phyloP scores from a whole-genome alignment of 116 monocot species.

The Thalassia testudinum region DNA sequence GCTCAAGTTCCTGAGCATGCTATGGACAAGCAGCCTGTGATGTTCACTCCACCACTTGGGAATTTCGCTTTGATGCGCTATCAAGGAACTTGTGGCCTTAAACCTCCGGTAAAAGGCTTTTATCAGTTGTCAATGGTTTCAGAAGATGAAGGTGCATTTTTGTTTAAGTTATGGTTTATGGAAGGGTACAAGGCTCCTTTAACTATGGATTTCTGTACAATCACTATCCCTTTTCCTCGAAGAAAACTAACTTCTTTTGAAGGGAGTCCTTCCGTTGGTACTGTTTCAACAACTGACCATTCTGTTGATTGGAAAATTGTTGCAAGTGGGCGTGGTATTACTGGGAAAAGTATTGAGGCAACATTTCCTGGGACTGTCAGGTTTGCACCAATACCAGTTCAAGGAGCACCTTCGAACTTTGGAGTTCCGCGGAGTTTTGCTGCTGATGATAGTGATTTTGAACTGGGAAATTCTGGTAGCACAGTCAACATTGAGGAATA shows the following conservation, averaged over 20 bases:
- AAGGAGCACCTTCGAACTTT: conserved; percentile 23
- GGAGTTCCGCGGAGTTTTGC: conserved; percentile 17
- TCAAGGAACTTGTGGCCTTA: conserved; percentile 32
- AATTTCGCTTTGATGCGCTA: conserved; percentile 83
- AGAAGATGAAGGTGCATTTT: conserved; percentile 93
- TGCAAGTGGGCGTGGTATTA: conserved; percentile 53
- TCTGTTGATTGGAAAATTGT: conserved; percentile 93
- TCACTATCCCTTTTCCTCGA: conserved; percentile 73
- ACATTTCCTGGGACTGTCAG: conserved; percentile 80
- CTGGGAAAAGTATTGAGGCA: conserved; percentile 81
- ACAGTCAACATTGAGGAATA: conserved; percentile 53
- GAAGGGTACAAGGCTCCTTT: conserved; percentile 79
- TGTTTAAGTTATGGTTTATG: conserved; percentile 85
- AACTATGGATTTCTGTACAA: conserved; percentile 81
- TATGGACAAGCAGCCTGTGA: conserved; percentile 58
- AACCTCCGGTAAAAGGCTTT: conserved; percentile 92
- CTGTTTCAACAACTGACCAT: conserved; percentile 68
- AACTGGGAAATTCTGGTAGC: conserved; percentile 44
- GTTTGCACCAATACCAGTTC: conserved; percentile 40
- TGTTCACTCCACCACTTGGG: conserved; percentile 85
- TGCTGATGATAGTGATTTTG: conserved; percentile 77
- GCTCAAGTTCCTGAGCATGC: conserved; percentile 83
- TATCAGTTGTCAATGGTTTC: conserved; percentile 98
- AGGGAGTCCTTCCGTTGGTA: conserved; percentile 80
- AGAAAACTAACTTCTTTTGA: conserved; percentile 78